A percentile compares a stretch with the other conserved stretches of the same genome.
phyloP scores from a whole-genome alignment of 2,329 filamentous ascomycete genomes.

The Fusarium sp. region DNA sequence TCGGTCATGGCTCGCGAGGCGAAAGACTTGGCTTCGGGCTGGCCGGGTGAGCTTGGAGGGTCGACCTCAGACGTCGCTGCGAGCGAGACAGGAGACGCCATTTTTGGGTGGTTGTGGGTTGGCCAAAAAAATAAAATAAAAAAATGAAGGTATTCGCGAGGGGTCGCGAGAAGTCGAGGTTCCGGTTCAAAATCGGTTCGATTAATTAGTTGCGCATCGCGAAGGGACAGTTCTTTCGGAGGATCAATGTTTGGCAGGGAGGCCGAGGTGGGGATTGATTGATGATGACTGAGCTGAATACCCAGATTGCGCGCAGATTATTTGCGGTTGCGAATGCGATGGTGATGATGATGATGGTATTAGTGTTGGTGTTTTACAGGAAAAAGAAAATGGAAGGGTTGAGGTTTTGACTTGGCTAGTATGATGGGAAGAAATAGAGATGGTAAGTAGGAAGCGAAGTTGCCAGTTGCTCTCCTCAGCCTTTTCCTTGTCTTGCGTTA shows the following conservation, averaged over 20 bases:
- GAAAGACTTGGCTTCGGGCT: conserved; percentile 60
- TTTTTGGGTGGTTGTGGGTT: conserved; percentile 36
- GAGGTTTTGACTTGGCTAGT: conserved; percentile 14
- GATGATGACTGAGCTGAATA: conserved; percentile 30
- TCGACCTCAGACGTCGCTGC: conserved; percentile 61
- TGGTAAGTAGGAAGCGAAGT: conserved; percentile 39
- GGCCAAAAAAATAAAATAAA: background rate
- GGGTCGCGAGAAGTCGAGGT: background rate
- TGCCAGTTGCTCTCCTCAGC: conserved; percentile 31
- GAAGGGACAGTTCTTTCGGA: conserved; percentile 12
- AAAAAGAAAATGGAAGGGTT: conserved; percentile 15
- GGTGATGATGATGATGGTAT: conserved; percentile 34
- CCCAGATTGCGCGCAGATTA: conserved; percentile 27
- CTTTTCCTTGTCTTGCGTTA: conserved; percentile 37
- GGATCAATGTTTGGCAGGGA: conserved; percentile 25
- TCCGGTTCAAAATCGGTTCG: conserved; percentile 16
- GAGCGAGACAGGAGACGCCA: conserved; percentile 58
- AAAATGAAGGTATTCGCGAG: conserved; percentile 17
- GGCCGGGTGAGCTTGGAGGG: conserved; percentile 60
- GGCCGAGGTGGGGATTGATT: conserved; percentile 22
- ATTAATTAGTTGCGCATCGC: conserved; percentile 43
- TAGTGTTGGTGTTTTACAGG: conserved; percentile 1
- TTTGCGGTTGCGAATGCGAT: conserved; percentile 31
- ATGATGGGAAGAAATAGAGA: conserved; percentile 23
- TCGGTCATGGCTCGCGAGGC: conserved; percentile 60